A percentile compares a stretch with the other conserved stretches of the same genome.
Conservation (phyloP, 148 eudicot species). For the Chenopodium quinoa region DNA sequence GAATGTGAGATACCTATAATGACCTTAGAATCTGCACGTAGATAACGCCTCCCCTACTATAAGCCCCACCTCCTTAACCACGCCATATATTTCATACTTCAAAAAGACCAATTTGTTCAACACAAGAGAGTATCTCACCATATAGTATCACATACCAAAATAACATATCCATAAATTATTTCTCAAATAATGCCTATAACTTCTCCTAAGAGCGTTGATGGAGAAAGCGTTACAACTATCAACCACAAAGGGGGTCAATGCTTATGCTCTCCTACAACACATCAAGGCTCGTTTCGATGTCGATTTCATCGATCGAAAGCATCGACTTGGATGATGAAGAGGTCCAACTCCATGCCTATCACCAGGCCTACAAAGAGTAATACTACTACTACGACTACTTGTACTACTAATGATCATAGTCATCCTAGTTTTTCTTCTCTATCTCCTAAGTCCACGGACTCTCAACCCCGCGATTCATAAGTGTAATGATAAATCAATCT, state of each 20-base stretch:
- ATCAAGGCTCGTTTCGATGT: conserved; percentile 75
- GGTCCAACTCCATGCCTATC: conserved; percentile 55
- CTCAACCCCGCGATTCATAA: conserved; percentile 5
- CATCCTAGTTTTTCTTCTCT: conserved; percentile 12
- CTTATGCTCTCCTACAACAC: conserved; percentile 74
- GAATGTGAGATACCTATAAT: conserved; percentile 9
- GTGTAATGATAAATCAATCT: background rate
- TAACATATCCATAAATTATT: background rate
- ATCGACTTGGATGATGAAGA: conserved; percentile 39
- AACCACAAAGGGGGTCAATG: conserved; percentile 43
- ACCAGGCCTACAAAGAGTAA: conserved; percentile 11
- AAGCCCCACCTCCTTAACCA: conserved; percentile 16
- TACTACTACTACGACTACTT: background rate
- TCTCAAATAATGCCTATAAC: conserved; percentile 18
- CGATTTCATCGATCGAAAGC: conserved; percentile 47
- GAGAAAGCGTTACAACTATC: conserved; percentile 13
- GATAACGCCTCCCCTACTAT: conserved; percentile 24
- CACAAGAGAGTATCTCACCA: background rate
- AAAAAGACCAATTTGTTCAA: background rate
- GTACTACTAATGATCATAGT: background rate
- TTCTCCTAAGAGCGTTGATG: conserved; percentile 32
- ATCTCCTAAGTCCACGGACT: conserved; percentile 42
- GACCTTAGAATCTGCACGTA: conserved; percentile 12
- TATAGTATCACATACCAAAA: background rate
- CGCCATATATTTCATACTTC: conserved; percentile 2